Evolutionary conservation across 2,329 filamentous ascomycete species (phyloP).

Genomic region (Cladosporium sp.): DNA sequence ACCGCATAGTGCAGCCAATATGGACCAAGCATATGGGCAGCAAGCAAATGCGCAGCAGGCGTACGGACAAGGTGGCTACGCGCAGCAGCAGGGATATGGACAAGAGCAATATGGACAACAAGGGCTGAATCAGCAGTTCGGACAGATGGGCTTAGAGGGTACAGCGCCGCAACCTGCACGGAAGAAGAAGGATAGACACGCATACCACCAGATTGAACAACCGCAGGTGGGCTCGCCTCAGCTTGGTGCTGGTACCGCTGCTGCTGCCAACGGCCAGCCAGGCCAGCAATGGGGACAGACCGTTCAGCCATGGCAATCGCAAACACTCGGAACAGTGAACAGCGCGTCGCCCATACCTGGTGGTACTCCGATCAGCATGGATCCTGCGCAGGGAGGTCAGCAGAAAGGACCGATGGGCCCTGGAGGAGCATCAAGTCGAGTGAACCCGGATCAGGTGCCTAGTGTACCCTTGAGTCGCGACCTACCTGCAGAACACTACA

Average conservation of each 20-base stretch:
- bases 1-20: slow-evolving; percentile 7
- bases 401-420: slow-evolving; percentile 20
- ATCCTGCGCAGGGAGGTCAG: slow-evolving; percentile 16
- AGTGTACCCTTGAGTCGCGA: slow-evolving; percentile 86
- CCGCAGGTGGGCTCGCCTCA: slow-evolving; percentile 50
- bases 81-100: slow-evolving; percentile 20
- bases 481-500: slow-evolving; percentile 74
- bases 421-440: slow-evolving; percentile 59
- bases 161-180: slow-evolving; percentile 45
- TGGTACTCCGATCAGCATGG: slow-evolving; percentile 29
- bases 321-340: slow-evolving; percentile 17
- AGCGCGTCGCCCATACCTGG: slow-evolving; percentile 17
- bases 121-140: slow-evolving; percentile 69
- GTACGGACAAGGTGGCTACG: slow-evolving; percentile 13
- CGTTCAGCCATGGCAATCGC: slow-evolving; percentile 34
- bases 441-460: slow-evolving; percentile 89
- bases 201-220: slow-evolving; percentile 80
- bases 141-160: slow-evolving; percentile 59
- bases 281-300: slow-evolving; percentile 34
- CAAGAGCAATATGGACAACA: slow-evolving; percentile 22
- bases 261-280: slow-evolving; percentile 51
- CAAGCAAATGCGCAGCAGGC: slow-evolving; percentile 17
- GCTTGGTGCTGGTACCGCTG: slow-evolving; percentile 65
- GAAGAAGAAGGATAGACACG: slow-evolving; percentile 90
- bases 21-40: slow-evolving; percentile 19